Base-by-base conservation (phyloP, 148 eudicot species). In the Simmondsia chinensis region DNA sequence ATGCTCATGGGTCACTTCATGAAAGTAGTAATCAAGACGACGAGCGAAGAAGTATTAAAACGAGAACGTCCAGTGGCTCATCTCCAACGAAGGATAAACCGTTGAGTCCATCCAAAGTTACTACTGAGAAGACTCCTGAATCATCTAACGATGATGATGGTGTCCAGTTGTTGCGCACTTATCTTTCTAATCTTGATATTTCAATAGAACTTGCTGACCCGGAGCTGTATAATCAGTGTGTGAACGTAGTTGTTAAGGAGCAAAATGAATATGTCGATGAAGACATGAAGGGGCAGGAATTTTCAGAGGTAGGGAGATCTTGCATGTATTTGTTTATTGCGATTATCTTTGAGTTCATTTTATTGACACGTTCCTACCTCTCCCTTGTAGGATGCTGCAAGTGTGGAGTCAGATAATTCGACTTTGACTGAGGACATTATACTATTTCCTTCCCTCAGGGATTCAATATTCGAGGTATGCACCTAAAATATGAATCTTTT, bases 391-490 rank as follows among this genome's bases (percentile, higher is more conserved):
- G 94, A 66, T 29, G 59, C 28, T 43, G 44, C 56, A 7, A 52
- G 46, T 45, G 57, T 57, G 16, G 59, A 63, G 48, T 50, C 52
- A 36, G 59, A 66, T 21, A 35, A 54, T 28, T 38, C 64, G 10
- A 31, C 52, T 57, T 31, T 43, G 45, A 50, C 52, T 48, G 46
- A 61, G 44, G 83, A 69, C 23, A 30, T 52, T 48, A 44, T 60
- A 33, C 38, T 67, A 40, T 76, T 79, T 33, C 58, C 79, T 52
- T 51, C 77, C 17, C 56, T 54, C 9, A 64, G 64, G 57, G 73
- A 80, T 41, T 70, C 83, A 24, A 60, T 83, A 46, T 83, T 80
- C 49, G 73, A 83, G 96, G 96, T 83, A 63, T 40, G n/a, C n/a
- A n/a, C n/a, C n/a, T n/a, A n/a, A n/a, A n/a, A n/a, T n/a, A n/a